Evolutionary conservation across 345 rosid genomes (phyloP).

Genomic region (Euphorbia lathyris): DNA sequence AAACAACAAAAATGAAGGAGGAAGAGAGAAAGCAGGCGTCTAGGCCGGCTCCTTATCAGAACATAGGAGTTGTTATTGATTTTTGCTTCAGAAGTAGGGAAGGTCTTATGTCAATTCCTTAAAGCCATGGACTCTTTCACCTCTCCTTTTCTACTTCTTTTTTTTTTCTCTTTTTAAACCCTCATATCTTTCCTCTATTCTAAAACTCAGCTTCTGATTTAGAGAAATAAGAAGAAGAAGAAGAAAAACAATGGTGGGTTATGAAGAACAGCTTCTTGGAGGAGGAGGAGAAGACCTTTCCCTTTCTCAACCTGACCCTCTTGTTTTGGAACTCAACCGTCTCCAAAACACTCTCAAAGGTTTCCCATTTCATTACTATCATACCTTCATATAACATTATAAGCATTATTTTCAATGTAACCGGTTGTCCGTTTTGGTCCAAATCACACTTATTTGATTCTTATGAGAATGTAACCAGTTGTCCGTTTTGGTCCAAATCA

Average conservation of each 20-base stretch:
- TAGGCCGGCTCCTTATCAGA: conserved; percentile 40
- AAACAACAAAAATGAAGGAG: conserved; percentile 9
- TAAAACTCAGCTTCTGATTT: not conserved
- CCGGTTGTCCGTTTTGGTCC: too few relatives aligned
- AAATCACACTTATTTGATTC: too few relatives aligned
- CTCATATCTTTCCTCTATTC: conserved; percentile 7
- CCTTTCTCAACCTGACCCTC: conserved; percentile 51
- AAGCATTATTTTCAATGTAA: too few relatives aligned
- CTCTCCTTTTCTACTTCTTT: not conserved
- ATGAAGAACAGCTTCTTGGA: conserved; percentile 28
- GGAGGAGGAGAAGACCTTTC: conserved; percentile 35
- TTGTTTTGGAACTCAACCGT: conserved; percentile 62
- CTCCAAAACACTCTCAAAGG: conserved; percentile 73
- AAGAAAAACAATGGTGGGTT: conserved; percentile 35
- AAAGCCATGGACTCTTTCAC: conserved; percentile 41
- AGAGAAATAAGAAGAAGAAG: not conserved
- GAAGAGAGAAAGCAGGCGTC: too few relatives aligned
- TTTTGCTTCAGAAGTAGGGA: conserved; percentile 70
- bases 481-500: too few relatives aligned
- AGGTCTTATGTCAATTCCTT: conserved; percentile 53
- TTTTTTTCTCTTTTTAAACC: conserved; percentile 13
- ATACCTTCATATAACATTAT: too few relatives aligned
- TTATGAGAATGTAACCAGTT: too few relatives aligned
- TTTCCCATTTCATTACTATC: conserved; percentile 2
- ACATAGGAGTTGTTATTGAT: conserved; percentile 10